These are phyloP conservation scores for Cryptococcus floricola DNA, from an alignment of 1,284 basidiomycete genomes.

Conservation along the genomic window DNA sequence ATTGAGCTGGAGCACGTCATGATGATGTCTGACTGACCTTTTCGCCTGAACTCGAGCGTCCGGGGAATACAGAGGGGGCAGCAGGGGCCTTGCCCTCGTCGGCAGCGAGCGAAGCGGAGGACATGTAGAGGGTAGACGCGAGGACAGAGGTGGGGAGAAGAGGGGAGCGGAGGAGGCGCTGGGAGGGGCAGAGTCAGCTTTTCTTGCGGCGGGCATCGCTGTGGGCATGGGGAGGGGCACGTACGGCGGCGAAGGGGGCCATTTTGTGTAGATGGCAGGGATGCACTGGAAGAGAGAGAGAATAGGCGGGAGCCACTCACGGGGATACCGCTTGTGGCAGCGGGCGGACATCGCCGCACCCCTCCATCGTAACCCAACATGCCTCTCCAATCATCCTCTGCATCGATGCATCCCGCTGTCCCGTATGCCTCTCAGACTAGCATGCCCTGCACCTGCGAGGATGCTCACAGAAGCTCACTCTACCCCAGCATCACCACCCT, in stretches of 20 bases:
- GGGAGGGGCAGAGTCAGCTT: not conserved
- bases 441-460: no score
- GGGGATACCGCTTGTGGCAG: no score
- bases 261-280: not conserved
- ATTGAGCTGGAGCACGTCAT: not conserved
- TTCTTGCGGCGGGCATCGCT: not conserved
- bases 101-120: slow-evolving; percentile 14
- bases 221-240: not conserved
- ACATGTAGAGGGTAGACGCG: slow-evolving; percentile 9
- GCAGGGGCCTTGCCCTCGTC: slow-evolving; percentile 14
- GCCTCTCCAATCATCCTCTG: no score
- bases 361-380: no score
- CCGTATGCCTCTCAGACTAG: no score
- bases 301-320: no score
- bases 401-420: no score
- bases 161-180: slow-evolving; percentile 22
- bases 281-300: not conserved
- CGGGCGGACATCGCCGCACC: no score
- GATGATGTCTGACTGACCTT: slow-evolving; percentile 24
- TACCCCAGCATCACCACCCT: not conserved
- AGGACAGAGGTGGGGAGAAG: slow-evolving; percentile 13
- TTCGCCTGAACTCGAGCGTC: slow-evolving; percentile 28
- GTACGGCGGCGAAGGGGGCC: slow-evolving; percentile 9
- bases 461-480: no score
- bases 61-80: slow-evolving; percentile 21